Percentiles rank a stretch among this genome's conserved stretches.
phyloP scores from a whole-genome alignment of 306 rosid species.

The Abrus pulchellus region DNA sequence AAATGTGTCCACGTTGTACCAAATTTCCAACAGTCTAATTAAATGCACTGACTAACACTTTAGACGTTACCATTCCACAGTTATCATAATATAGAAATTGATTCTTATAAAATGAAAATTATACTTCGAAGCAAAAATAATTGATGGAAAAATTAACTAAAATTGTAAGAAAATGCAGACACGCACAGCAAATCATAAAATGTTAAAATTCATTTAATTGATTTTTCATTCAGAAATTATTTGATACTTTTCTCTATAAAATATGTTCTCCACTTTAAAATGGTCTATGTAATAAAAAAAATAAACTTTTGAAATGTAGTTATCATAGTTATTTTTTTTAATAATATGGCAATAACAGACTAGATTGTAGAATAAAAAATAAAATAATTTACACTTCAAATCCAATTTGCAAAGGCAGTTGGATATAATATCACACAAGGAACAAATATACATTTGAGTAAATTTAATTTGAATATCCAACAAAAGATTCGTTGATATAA shows the following conservation, averaged over 20 bases:
- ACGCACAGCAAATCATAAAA: not conserved
- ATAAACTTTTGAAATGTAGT: not conserved
- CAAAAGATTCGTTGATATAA: conserved; percentile 26
- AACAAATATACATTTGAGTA: conserved; percentile 49
- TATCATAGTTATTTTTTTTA: not conserved
- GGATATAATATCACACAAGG: conserved; percentile 39
- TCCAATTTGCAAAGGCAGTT: conserved; percentile 36
- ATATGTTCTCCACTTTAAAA: not conserved
- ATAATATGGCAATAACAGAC: conserved; percentile 22
- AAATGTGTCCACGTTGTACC: no score
- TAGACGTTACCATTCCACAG: no score
- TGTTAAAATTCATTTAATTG: not conserved
- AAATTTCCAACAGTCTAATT: no score
- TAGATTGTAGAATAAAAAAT: not conserved
- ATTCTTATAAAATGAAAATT: not conserved
- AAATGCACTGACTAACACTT: no score
- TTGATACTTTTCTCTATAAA: not conserved
- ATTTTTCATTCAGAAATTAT: not conserved
- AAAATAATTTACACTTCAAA: conserved; percentile 1
- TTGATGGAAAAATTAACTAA: not conserved
- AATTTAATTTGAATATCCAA: conserved; percentile 49
- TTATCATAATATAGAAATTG: not conserved
- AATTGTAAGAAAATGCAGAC: not conserved
- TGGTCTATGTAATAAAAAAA: not conserved
- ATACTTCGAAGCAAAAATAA: not conserved